Conservation (phyloP, 225 moss, liverwort and hornwort species). For the Antitrichia curtipendula region DNA sequence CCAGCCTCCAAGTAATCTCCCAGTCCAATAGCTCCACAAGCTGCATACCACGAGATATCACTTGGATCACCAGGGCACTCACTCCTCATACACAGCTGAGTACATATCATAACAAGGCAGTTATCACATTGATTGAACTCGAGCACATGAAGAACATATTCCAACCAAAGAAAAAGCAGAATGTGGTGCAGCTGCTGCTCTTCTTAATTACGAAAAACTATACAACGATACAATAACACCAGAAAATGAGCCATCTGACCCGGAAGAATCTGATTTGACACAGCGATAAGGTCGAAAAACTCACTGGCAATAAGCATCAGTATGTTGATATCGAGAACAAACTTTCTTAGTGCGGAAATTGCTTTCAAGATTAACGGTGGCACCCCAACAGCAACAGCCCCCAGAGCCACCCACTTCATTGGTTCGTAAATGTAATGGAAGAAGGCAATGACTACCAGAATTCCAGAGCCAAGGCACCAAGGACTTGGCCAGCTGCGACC, state of each 20-base stretch:
- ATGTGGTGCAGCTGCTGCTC: not conserved
- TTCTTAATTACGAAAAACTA: not conserved
- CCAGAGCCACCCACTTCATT: constrained; percentile 78
- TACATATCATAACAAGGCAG: not conserved
- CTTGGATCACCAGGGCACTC: not conserved
- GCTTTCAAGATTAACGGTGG: constrained; percentile 65
- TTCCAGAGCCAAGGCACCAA: constrained; percentile 72
- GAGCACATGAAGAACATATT: not conserved
- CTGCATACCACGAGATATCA: constrained; percentile 32
- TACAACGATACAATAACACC: not conserved
- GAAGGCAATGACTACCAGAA: constrained; percentile 63
- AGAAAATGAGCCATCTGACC: not conserved
- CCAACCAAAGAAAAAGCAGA: not conserved
- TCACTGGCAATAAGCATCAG: constrained; percentile 88
- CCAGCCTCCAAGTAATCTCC: constrained; percentile 97
- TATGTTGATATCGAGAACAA: constrained; percentile 76
- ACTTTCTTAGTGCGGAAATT: constrained; percentile 49
- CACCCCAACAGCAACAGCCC: constrained; percentile 66
- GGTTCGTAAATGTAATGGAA: constrained; percentile 61
- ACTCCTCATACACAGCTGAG: not conserved
- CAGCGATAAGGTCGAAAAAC: not conserved
- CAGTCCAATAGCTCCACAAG: constrained; percentile 65
- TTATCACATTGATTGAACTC: not conserved
- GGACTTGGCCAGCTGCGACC: constrained; percentile 82
- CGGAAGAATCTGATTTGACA: not conserved